These are phyloP conservation scores for Adansonia gregorii DNA, from an alignment of 441 rosid genomes.

Conservation along the genomic window DNA sequence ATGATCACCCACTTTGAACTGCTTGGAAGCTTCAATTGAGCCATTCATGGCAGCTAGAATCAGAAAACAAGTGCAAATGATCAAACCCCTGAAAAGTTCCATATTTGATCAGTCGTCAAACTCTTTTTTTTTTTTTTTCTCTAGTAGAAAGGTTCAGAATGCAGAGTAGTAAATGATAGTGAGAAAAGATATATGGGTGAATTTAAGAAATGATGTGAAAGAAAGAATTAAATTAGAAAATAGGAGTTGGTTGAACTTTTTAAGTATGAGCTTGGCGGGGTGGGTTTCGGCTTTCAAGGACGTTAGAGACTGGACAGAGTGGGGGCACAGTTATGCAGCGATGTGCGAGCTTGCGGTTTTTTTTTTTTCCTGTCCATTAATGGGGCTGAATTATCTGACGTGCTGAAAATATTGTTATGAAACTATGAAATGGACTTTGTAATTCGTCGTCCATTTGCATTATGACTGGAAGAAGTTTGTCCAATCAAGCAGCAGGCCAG, in stretches of 20 bases:
- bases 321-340: neutral
- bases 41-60: slow-evolving; percentile 29
- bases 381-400: no score
- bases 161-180: neutral
- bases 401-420: no score
- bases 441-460: no score
- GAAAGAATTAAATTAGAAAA: neutral
- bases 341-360: slow-evolving; percentile 5
- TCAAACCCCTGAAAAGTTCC: slow-evolving; percentile 27
- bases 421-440: no score
- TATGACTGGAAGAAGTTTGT: no score
- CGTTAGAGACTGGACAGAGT: neutral
- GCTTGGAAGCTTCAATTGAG: slow-evolving; percentile 41
- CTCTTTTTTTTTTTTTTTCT: neutral
- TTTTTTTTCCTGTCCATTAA: neutral
- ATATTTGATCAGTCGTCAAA: slow-evolving; percentile 22
- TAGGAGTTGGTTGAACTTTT: neutral
- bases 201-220: neutral
- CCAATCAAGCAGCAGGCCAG: no score
- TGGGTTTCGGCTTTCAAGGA: neutral
- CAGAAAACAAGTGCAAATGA: slow-evolving; percentile 29
- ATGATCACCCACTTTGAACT: slow-evolving; percentile 68
- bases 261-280: neutral
- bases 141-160: neutral
- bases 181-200: neutral